Evolutionary conservation across 345 rosid genomes (phyloP).

Genomic region (Rhodamnia argentea): DNA sequence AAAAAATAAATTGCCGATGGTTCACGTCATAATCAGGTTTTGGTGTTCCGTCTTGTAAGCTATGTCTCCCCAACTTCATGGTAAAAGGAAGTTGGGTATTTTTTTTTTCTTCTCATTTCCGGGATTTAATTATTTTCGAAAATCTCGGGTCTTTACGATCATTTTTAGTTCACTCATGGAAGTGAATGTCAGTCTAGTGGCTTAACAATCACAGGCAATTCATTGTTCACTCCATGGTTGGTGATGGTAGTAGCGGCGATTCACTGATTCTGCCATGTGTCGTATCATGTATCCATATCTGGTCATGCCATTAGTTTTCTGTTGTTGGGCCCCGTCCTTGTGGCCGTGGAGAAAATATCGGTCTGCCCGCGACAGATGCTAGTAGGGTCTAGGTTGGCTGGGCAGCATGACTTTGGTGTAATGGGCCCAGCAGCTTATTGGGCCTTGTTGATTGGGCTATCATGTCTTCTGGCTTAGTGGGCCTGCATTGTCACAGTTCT

Average conservation of each 20-base stretch:
- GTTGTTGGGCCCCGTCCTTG: background rate
- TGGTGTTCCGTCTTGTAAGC: background rate
- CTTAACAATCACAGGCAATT: background rate
- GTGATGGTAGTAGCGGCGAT: background rate
- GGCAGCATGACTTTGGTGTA: background rate
- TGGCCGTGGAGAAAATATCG: background rate
- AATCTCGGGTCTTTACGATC: constrained; percentile 17
- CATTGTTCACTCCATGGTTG: background rate
- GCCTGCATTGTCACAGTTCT: background rate
- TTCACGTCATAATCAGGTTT: background rate
- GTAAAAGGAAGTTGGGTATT: constrained; percentile 1
- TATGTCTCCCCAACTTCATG: constrained; percentile 10
- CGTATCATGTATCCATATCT: background rate
- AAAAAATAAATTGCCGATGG: background rate
- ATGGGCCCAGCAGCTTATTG: background rate
- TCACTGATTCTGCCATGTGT: background rate
- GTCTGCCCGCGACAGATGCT: background rate
- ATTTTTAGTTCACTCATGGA: background rate
- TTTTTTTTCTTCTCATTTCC: background rate
- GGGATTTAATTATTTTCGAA: constrained; percentile 39
- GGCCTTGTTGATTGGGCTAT: background rate
- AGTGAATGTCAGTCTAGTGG: background rate
- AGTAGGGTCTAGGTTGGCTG: background rate
- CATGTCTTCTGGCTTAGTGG: background rate
- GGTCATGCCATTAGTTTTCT: background rate